phyloP scores from a whole-genome alignment of 352 stramenopile genomes.

The Globisporangium megalacanthum region DNA sequence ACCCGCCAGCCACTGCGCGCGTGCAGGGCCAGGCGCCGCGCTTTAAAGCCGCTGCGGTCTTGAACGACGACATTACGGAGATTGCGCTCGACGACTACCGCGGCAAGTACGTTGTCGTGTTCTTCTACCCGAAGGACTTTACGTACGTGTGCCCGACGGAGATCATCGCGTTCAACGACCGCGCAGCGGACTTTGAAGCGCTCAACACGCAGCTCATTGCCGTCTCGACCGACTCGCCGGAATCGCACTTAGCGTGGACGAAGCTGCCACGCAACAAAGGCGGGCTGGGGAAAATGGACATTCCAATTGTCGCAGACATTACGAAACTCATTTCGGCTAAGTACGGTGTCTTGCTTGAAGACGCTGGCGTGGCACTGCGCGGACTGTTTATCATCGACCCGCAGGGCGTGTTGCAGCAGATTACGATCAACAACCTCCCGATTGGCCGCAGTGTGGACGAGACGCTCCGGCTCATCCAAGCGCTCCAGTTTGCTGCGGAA shows the following conservation, averaged over 20 bases:
- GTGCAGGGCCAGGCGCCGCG: slow-evolving; percentile 60
- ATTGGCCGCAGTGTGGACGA: slow-evolving; percentile 91
- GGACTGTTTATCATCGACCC: slow-evolving; percentile 91
- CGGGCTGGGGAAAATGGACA: slow-evolving; percentile 87
- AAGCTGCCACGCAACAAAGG: slow-evolving; percentile 87
- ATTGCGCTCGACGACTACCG: slow-evolving; percentile 83
- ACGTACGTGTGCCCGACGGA: slow-evolving; percentile 91
- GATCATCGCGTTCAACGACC: slow-evolving; percentile 87
- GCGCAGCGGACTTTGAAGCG: slow-evolving; percentile 71
- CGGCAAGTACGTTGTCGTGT: slow-evolving; percentile 89
- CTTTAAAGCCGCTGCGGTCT: slow-evolving; percentile 74
- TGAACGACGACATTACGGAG: slow-evolving; percentile 80
- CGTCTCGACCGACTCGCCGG: slow-evolving; percentile 84
- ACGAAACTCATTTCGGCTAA: slow-evolving; percentile 79
- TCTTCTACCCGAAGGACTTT: slow-evolving; percentile 92
- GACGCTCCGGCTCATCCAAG: slow-evolving; percentile 84
- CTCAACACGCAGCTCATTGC: slow-evolving; percentile 72
- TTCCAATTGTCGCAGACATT: slow-evolving; percentile 86
- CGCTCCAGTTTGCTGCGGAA: slow-evolving; percentile 90
- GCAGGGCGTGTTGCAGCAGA: slow-evolving; percentile 75
- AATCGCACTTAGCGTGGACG: slow-evolving; percentile 87
- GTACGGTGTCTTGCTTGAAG: slow-evolving; percentile 82
- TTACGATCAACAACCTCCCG: slow-evolving; percentile 87
- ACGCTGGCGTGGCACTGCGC: slow-evolving; percentile 73
- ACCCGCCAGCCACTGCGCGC: slow-evolving; percentile 47